Evolutionary conservation across 352 stramenopile species (phyloP).

Genomic region (Hyaloperonospora brassicae): DNA sequence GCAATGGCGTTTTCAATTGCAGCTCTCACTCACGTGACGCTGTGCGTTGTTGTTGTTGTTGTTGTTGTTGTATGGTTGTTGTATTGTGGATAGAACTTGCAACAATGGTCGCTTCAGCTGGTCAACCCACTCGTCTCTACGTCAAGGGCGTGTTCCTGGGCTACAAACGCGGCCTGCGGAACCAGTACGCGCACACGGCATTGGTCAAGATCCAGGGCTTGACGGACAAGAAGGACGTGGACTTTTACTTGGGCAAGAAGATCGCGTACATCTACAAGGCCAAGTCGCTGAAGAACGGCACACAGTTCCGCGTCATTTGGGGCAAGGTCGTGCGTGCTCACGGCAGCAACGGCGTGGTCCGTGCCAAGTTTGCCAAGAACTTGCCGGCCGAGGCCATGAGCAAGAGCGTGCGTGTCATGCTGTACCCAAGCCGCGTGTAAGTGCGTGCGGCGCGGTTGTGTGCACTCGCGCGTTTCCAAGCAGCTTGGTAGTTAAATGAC

Average conservation of each 20-base stretch:
- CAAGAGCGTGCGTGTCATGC: slow-evolving; percentile 96
- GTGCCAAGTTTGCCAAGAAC: slow-evolving; percentile 98
- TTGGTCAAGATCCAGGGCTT: slow-evolving; percentile 99
- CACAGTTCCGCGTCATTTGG: slow-evolving; percentile 99
- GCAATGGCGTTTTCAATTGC: too few relatives aligned
- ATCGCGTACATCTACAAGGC: slow-evolving; percentile 99
- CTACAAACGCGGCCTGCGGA: slow-evolving; percentile 97
- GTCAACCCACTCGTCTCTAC: slow-evolving; percentile 94
- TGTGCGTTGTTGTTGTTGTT: not conserved
- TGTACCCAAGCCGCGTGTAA: slow-evolving; percentile 98
- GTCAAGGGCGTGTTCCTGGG: slow-evolving; percentile 98
- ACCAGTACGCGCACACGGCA: slow-evolving; percentile 96
- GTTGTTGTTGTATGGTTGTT: slow-evolving; percentile 9
- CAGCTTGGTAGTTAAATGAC: slow-evolving; percentile 37
- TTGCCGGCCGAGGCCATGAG: slow-evolving; percentile 95
- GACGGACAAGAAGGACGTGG: slow-evolving; percentile 95
- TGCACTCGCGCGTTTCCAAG: slow-evolving; percentile 18
- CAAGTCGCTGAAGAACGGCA: slow-evolving; percentile 90
- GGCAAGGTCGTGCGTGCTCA: slow-evolving; percentile 96
- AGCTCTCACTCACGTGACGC: not conserved
- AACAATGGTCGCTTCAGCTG: slow-evolving; percentile 86
- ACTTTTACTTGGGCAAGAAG: slow-evolving; percentile 99
- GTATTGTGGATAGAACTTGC: slow-evolving; percentile 48
- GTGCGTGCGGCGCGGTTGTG: slow-evolving; percentile 8
- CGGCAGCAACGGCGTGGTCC: slow-evolving; percentile 97